A percentile compares a stretch with the other conserved stretches of the same genome.
These are phyloP conservation scores for Phytopythium delawarense DNA, from an alignment of 352 stramenopile genomes.

Conservation along the genomic window DNA sequence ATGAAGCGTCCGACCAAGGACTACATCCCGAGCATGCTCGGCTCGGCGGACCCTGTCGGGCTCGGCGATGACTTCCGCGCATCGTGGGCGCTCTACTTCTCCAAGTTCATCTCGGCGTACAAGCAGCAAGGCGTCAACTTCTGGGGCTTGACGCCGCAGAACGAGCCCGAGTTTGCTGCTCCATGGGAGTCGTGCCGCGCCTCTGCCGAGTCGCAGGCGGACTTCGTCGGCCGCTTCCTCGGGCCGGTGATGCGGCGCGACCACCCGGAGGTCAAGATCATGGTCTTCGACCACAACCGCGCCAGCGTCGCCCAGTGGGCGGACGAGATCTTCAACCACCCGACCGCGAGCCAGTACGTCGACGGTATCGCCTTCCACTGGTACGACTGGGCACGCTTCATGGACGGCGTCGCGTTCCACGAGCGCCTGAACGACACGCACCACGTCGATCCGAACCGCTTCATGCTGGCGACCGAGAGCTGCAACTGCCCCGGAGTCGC, in stretches of 20 bases:
- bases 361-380: conserved; percentile 91
- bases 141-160: conserved; percentile 89
- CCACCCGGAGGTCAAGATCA: conserved; percentile 88
- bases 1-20: conserved; percentile 64
- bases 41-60: conserved; percentile 46
- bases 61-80: conserved; percentile 44
- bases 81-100: conserved; percentile 90
- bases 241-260: conserved; percentile 77
- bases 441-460: conserved; percentile 48
- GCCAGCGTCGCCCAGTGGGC: conserved; percentile 69
- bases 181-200: conserved; percentile 74
- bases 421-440: conserved; percentile 75
- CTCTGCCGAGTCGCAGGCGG: conserved; percentile 44
- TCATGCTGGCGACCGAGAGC: conserved; percentile 69
- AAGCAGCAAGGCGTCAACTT: conserved; percentile 76
- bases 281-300: conserved; percentile 92
- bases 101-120: conserved; percentile 91
- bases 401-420: conserved; percentile 71
- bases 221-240: conserved; percentile 88
- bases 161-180: conserved; percentile 80
- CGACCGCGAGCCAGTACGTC: conserved; percentile 66
- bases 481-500: conserved; percentile 76
- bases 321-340: conserved; percentile 60
- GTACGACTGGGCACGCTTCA: conserved; percentile 62
- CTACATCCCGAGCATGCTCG: conserved; percentile 60